Conservation (phyloP, 441 rosid species). For the Syzygium malaccense region DNA sequence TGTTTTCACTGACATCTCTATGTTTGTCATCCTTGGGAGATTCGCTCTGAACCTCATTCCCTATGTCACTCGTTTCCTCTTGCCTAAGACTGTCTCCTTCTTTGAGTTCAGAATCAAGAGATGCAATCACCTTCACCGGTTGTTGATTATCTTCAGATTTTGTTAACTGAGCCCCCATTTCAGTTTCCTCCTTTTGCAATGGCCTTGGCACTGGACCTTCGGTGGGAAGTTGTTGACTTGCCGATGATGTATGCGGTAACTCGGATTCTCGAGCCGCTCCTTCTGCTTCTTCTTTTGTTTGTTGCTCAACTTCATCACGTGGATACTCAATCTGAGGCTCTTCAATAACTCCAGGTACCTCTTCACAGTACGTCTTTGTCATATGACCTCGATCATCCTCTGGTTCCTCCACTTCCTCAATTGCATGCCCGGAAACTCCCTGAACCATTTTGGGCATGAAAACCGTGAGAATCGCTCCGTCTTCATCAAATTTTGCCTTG, state of each 20-base stretch:
- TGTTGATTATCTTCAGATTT: background rate
- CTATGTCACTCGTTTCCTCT: background rate
- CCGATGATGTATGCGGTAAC: background rate
- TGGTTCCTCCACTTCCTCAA: constrained; percentile 47
- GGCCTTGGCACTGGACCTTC: background rate
- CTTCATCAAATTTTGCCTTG: constrained; percentile 59
- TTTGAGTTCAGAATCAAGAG: background rate
- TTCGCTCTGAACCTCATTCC: constrained; percentile 6
- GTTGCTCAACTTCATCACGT: constrained; percentile 1
- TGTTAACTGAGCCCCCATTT: background rate
- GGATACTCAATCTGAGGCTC: background rate
- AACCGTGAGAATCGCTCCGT: constrained; percentile 43
- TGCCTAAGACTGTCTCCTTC: background rate
- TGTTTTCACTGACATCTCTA: constrained; percentile 14
- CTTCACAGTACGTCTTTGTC: background rate
- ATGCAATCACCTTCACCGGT: background rate
- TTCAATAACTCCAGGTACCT: background rate
- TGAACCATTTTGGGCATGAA: constrained; percentile 54
- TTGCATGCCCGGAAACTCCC: constrained; percentile 37
- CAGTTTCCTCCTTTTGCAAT: background rate
- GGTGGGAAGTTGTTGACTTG: background rate
- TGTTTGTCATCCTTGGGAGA: constrained; percentile 2
- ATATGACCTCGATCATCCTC: background rate
- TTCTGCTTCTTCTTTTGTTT: constrained; percentile 2
- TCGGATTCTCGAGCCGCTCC: background rate